Evolutionary conservation across 768 basidiomycete genomes (phyloP), one percentile per base, ranked within the genome.

Genomic region (Fomitopsis pulvina): DNA sequence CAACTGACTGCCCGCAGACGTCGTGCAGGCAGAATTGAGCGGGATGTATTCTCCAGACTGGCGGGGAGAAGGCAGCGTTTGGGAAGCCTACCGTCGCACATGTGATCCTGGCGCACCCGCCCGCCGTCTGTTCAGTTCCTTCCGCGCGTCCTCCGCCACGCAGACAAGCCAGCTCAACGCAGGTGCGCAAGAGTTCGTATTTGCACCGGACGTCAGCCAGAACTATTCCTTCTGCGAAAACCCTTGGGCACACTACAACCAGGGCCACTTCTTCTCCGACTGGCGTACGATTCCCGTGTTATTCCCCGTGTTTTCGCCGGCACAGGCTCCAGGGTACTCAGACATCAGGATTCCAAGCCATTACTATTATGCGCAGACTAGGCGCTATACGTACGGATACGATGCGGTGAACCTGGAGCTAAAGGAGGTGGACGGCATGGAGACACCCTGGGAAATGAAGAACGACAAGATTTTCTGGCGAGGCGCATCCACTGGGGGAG

Each of bases 181-280:
- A 53, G 52, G 54, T 64, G 64, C 34, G 66, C 65, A 74, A 21
- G 81, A 86, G 52, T 86, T 92, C 60, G 58, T 63, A 0, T 97
- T 98, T 64, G 71, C 72, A 11, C 56, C 68, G 25, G 67, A 67
- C 1, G 81, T 83, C 9, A 81, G 88, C n/a, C 73, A 80, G 45
- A 71, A 72, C 4, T 75, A 80, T 53, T 83, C 94, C 60, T 93
- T 87, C 62, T 99, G 96, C 67, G 60, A 69, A 27, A 71, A 80
- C 28, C 92, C 95, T 0, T 86, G 89, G 69, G 83, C 87, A 18
- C 92, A 86, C 57, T 83, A 87, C 60, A 76, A 77, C 25, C 96
- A 98, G 63, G 93, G 94, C 10, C 93, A 92, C 67, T 97, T 96
- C 68, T 98, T 96, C 78, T 91, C 90, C 16, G 95, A 99, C 66